Evolutionary conservation across 2,329 filamentous ascomycete genomes (phyloP).

Genomic region (Verticillium nubilum): DNA sequence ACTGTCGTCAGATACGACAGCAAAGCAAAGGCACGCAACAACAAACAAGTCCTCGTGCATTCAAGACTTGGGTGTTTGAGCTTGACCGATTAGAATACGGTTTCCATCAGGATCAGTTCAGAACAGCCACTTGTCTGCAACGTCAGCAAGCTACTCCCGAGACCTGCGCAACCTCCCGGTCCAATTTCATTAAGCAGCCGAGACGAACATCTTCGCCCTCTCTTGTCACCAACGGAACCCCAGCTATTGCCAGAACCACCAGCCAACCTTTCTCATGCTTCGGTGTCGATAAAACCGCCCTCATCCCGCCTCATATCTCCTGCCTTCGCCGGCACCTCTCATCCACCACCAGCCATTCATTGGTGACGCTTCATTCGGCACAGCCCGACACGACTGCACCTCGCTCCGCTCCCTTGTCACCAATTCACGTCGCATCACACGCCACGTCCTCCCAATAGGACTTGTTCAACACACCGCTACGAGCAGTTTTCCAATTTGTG

Average conservation of each 20-base stretch:
- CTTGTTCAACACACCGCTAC: slow-evolving; percentile 10
- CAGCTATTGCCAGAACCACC: neutral
- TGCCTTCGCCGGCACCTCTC: slow-evolving; percentile 15
- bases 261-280: slow-evolving; percentile 9
- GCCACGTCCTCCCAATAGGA: slow-evolving; percentile 4
- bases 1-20: neutral
- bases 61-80: slow-evolving; percentile 4
- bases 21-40: neutral
- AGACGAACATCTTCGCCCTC: neutral
- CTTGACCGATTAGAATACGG: neutral
- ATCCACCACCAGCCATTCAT: slow-evolving; percentile 26
- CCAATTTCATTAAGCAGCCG: slow-evolving; percentile 4
- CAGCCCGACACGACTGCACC: slow-evolving; percentile 16
- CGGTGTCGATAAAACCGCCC: slow-evolving; percentile 20
- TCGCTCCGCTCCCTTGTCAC: slow-evolving; percentile 12
- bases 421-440: slow-evolving; percentile 9
- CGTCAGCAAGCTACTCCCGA: slow-evolving; percentile 9
- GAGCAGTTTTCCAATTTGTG: slow-evolving; percentile 10
- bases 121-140: slow-evolving; percentile 2
- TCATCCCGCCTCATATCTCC: slow-evolving; percentile 18
- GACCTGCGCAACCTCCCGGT: slow-evolving; percentile 11
- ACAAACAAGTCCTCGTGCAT: slow-evolving; percentile 1
- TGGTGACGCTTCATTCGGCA: slow-evolving; percentile 29
- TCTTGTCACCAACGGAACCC: slow-evolving; percentile 2
- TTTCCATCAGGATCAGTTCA: neutral